A percentile compares a stretch with the other conserved stretches of the same genome.
phyloP scores from a whole-genome alignment of 352 stramenopile species.

The Phytophthora fragariaefolia region DNA sequence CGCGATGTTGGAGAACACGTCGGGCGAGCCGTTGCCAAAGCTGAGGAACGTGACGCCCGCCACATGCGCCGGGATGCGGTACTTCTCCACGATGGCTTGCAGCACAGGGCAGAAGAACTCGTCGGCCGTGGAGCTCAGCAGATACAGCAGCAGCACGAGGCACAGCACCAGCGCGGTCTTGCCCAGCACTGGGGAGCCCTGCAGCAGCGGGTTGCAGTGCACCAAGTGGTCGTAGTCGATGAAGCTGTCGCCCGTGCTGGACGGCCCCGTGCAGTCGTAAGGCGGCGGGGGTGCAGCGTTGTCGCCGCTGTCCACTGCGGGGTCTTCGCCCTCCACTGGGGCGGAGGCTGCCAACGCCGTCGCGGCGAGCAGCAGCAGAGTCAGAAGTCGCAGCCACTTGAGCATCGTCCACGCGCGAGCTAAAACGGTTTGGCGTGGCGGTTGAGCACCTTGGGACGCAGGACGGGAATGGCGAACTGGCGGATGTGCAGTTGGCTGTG shows the following conservation, averaged over 20 bases:
- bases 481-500: slow-evolving; percentile 3
- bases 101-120: slow-evolving; percentile 83
- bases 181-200: slow-evolving; percentile 46
- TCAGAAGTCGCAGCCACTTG: slow-evolving; percentile 20
- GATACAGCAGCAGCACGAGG: slow-evolving; percentile 71
- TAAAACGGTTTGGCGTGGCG: slow-evolving; percentile 5
- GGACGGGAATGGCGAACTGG: slow-evolving; percentile 15
- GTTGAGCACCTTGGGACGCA: slow-evolving; percentile 11
- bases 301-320: slow-evolving; percentile 1
- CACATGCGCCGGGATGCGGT: slow-evolving; percentile 74
- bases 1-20: slow-evolving; percentile 85
- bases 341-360: neutral
- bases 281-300: neutral
- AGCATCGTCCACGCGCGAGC: slow-evolving; percentile 12
- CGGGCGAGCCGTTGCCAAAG: slow-evolving; percentile 80
- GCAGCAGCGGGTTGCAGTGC: slow-evolving; percentile 55
- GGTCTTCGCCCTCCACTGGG: slow-evolving; percentile 4
- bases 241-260: slow-evolving; percentile 44
- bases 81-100: slow-evolving; percentile 82
- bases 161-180: slow-evolving; percentile 52
- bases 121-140: slow-evolving; percentile 84
- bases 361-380: slow-evolving; percentile 19
- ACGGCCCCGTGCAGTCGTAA: slow-evolving; percentile 43
- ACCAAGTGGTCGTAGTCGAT: slow-evolving; percentile 77
- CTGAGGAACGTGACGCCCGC: slow-evolving; percentile 83